Percentiles rank a stretch among this genome's conserved stretches.
Evolutionary conservation across 257 asterid genomes (phyloP).

Genomic region (Cruciata laevipes): DNA sequence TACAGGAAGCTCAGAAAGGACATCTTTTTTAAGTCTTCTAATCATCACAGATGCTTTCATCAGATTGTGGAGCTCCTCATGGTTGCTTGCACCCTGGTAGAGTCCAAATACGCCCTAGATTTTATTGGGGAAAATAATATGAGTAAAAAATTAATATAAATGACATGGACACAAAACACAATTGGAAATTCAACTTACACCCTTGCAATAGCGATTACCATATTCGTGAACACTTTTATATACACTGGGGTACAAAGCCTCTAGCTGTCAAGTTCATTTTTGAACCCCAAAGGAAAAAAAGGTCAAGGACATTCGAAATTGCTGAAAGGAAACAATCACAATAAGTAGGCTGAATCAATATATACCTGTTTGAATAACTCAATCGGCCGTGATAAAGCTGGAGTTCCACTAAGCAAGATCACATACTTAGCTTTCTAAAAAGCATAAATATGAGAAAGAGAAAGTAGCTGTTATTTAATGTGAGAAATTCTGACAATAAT

Average conservation of each 20-base stretch:
- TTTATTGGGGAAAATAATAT: neutral
- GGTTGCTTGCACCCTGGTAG: slow-evolving; percentile 98
- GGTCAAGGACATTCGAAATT: neutral
- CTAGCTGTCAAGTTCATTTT: slow-evolving; percentile 46
- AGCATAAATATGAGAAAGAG: slow-evolving; percentile 22
- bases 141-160: neutral
- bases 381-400: slow-evolving; percentile 92
- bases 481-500: neutral
- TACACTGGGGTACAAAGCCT: slow-evolving; percentile 79
- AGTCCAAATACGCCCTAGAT: slow-evolving; percentile 74
- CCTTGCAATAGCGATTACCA: slow-evolving; percentile 96
- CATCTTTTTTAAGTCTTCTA: slow-evolving; percentile 93
- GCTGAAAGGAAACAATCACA: slow-evolving; percentile 1
- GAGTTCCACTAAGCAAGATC: slow-evolving; percentile 93
- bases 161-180: slow-evolving; percentile 1
- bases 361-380: slow-evolving; percentile 84
- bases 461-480: neutral
- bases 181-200: slow-evolving; percentile 48
- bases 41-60: slow-evolving; percentile 91
- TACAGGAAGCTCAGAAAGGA: slow-evolving; percentile 82
- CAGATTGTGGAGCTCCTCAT: slow-evolving; percentile 90
- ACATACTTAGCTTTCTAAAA: slow-evolving; percentile 69
- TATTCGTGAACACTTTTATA: slow-evolving; percentile 80
- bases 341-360: slow-evolving; percentile 2
- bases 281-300: neutral